Evolutionary conservation across 768 basidiomycete species (phyloP), one percentile per base, ranked within the genome.

Genomic region (Rhizopogon vesiculosus): DNA sequence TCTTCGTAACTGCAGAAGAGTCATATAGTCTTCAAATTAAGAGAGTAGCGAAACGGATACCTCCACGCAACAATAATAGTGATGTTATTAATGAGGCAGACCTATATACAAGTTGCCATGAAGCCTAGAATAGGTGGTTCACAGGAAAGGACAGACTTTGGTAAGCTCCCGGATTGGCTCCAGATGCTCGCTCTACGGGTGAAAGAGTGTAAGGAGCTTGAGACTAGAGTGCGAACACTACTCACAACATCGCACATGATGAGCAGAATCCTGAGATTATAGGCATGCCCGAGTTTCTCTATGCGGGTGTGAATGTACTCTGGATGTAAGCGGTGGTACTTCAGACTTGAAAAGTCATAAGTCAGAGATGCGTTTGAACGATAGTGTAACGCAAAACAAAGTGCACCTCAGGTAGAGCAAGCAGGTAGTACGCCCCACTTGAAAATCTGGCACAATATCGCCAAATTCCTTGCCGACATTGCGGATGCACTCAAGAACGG

Each of bases 241-340:
- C 92, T 65, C 63, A 94, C 96, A 51, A 96, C 83, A 72, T 99
- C 97, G 66, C 91, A 98, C 61, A 94, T 76, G 45, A 98, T 79
- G 22, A 99, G 81, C 31, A 98, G 75, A 54, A 99, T 82, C 45
- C 97, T 76, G 15, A 98, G 78, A 57, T 81, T 89, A 69, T 93
- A 98, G 2, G 84, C 82, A 38, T 79, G 80, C 3, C 87, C 90
- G 18, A 99, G 83, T 61, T 85, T 87, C 63, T 93, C 89, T 56
- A 99, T 93, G 12, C 97, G 86, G 50, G 82, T 81, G 68, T 93
- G 91, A 55, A 99, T 87, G 68, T 99, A 99, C 70, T 98, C 97
- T 13, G 97, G 97, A 69, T 98, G 97, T 13, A 99, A 81, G 50
- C 95, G 89, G 64, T 98, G 95, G 62, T 98, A 98, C 64, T 85